Conservation (phyloP, 129 eudicot genomes). For the Pseudognaphalium luteoalbum region DNA sequence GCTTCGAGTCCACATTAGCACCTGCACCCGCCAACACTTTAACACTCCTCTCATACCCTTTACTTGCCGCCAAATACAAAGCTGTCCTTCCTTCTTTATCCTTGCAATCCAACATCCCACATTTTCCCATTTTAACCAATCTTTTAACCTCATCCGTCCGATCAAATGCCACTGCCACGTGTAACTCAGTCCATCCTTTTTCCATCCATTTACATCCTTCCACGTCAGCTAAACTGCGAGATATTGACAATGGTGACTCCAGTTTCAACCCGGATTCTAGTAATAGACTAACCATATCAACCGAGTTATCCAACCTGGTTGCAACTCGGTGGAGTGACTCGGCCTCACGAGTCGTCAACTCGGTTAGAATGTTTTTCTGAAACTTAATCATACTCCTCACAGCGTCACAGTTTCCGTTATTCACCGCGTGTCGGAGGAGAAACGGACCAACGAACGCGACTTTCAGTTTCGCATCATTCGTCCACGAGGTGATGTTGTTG, state of each 20-base stretch:
- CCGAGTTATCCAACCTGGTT: constrained; percentile 45
- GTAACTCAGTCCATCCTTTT: constrained; percentile 62
- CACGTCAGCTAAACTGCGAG: constrained; percentile 18
- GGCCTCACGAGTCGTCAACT: constrained; percentile 49
- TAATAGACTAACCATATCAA: constrained; percentile 45
- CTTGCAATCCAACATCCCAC: constrained; percentile 56
- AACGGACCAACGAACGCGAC: constrained; percentile 64
- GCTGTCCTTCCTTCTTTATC: constrained; percentile 61
- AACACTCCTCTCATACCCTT: constrained; percentile 46
- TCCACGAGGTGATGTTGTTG: constrained; percentile 9
- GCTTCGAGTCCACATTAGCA: constrained; percentile 59
- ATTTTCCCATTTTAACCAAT: constrained; percentile 31
- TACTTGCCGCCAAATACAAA: constrained; percentile 59
- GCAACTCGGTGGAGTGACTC: constrained; percentile 54
- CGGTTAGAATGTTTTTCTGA: constrained; percentile 39
- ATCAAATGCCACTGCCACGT: constrained; percentile 54
- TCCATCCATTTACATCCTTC: constrained; percentile 33
- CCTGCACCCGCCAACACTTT: constrained; percentile 56
- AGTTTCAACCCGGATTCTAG: constrained; percentile 47
- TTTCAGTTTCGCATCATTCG: constrained; percentile 57
- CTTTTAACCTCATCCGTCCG: constrained; percentile 54
- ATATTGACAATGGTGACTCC: background rate
- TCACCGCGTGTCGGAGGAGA: constrained; percentile 58
- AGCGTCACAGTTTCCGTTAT: constrained; percentile 39
- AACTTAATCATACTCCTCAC: constrained; percentile 51